Evolutionary conservation across 2,329 filamentous ascomycete species (phyloP).

Genomic region (Fusarium sp.): DNA sequence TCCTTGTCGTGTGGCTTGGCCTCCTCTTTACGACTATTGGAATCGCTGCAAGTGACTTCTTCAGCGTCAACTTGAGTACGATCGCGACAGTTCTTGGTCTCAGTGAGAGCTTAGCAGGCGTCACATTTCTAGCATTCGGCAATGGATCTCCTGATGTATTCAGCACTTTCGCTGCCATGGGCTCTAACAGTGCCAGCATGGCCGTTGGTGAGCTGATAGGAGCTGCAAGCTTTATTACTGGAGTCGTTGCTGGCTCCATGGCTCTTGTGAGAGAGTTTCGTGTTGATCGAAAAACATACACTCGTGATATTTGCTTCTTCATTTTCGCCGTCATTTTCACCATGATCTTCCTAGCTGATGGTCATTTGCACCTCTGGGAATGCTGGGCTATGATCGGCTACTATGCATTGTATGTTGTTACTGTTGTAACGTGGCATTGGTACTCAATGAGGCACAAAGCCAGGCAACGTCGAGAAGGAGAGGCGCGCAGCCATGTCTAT

Average conservation of each 20-base stretch:
- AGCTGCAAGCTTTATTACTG: constrained; percentile 94
- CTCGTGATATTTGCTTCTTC: constrained; percentile 93
- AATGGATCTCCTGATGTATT: constrained; percentile 99
- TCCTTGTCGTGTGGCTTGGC: constrained; percentile 85
- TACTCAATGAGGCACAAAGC: constrained; percentile 72
- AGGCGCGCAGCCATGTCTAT: constrained; percentile 79
- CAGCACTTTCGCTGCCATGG: constrained; percentile 98
- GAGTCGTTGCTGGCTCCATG: constrained; percentile 97
- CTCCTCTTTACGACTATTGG: constrained; percentile 96
- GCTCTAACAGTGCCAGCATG: constrained; percentile 95
- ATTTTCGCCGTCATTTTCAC: constrained; percentile 87
- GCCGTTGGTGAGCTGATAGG: constrained; percentile 95
- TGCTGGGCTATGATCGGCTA: constrained; percentile 90
- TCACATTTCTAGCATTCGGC: constrained; percentile 95
- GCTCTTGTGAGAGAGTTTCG: constrained; percentile 94
- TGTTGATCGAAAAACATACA: constrained; percentile 88
- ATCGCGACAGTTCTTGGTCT: constrained; percentile 89
- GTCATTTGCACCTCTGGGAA: constrained; percentile 86
- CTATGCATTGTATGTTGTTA: constrained; percentile 87
- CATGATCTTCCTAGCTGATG: constrained; percentile 88
- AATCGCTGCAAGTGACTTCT: constrained; percentile 97
- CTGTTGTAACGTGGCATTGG: constrained; percentile 95
- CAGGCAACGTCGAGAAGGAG: constrained; percentile 72
- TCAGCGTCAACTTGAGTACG: constrained; percentile 95
- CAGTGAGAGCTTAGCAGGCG: constrained; percentile 94